A percentile compares a stretch with the other conserved stretches of the same genome.
phyloP scores from a whole-genome alignment of 371 early-diverging fungal species.

The Rhizopus arrhizus region DNA sequence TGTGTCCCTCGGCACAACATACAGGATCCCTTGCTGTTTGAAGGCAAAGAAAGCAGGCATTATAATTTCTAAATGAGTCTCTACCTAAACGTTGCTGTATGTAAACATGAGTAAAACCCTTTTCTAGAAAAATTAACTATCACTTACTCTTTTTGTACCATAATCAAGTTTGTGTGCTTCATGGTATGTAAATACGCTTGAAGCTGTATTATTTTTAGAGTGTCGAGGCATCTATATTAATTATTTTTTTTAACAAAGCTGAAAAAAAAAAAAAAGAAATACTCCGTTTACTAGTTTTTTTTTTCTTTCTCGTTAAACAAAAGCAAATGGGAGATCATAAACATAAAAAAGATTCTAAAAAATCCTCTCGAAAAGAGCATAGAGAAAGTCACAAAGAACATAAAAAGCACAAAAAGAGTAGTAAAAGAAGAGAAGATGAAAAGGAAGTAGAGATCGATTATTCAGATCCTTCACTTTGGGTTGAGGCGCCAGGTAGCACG shows the following conservation, averaged over 20 bases:
- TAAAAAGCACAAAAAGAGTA: slow-evolving; percentile 44
- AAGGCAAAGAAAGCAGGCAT: slow-evolving; percentile 92
- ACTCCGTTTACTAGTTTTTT: neutral
- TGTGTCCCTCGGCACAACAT: slow-evolving; percentile 80
- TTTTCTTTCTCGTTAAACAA: slow-evolving; percentile 9
- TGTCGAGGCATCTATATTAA: slow-evolving; percentile 77
- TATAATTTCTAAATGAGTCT: slow-evolving; percentile 85
- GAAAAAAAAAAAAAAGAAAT: slow-evolving; percentile 3
- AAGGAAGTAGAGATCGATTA: slow-evolving; percentile 44
- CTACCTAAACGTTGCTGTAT: slow-evolving; percentile 79
- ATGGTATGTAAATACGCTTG: slow-evolving; percentile 93
- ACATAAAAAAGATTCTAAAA: slow-evolving; percentile 35
- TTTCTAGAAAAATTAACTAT: neutral
- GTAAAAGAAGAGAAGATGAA: neutral
- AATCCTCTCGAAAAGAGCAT: slow-evolving; percentile 35
- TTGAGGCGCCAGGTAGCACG: slow-evolving; percentile 24
- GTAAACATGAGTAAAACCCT: neutral
- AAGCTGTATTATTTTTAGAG: slow-evolving; percentile 95
- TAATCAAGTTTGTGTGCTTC: slow-evolving; percentile 86
- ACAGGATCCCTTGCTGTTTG: slow-evolving; percentile 84
- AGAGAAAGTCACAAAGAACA: slow-evolving; percentile 23
- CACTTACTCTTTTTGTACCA: slow-evolving; percentile 82
- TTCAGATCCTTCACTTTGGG: slow-evolving; percentile 53
- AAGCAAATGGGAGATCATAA: slow-evolving; percentile 48
- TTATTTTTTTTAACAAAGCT: neutral